Conservation (phyloP, 345 rosid genomes). For the Psidium friedrichsthalianum region DNA sequence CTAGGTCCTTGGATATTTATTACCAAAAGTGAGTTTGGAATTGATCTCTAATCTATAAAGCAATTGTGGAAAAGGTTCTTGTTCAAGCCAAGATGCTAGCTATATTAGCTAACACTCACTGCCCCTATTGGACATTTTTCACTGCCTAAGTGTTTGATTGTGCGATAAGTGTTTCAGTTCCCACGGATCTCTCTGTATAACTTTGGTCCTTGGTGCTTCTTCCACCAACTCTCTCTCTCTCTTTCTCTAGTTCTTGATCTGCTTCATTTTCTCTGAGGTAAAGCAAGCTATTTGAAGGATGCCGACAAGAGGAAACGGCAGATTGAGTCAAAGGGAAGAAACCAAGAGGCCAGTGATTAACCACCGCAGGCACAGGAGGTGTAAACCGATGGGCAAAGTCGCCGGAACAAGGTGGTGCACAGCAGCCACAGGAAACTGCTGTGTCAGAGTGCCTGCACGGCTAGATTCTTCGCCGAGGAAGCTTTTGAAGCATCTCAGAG, state of each 20-base stretch:
- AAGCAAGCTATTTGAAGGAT: constrained; percentile 3
- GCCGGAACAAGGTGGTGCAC: constrained; percentile 3
- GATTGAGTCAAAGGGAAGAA: background rate
- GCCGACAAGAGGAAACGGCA: constrained; percentile 20
- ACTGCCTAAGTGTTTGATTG: background rate
- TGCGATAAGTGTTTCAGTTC: background rate
- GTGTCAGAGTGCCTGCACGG: constrained; percentile 31
- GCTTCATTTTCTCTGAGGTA: background rate
- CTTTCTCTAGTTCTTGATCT: background rate
- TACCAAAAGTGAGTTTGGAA: background rate
- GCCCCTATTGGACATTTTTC: background rate
- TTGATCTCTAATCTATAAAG: background rate
- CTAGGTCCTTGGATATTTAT: background rate
- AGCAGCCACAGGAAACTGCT: constrained; percentile 13
- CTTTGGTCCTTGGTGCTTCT: background rate
- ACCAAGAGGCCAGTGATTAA: background rate
- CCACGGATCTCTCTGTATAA: background rate
- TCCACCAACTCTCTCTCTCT: background rate
- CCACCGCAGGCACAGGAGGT: background rate
- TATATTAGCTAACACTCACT: background rate
- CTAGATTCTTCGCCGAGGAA: constrained; percentile 24
- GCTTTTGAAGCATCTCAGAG: constrained; percentile 34
- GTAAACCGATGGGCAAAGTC: background rate
- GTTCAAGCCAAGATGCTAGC: background rate
- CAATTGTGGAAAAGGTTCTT: background rate